Evolutionary conservation across 257 asterid species (phyloP).

Genomic region (Paulownia fortunei): DNA sequence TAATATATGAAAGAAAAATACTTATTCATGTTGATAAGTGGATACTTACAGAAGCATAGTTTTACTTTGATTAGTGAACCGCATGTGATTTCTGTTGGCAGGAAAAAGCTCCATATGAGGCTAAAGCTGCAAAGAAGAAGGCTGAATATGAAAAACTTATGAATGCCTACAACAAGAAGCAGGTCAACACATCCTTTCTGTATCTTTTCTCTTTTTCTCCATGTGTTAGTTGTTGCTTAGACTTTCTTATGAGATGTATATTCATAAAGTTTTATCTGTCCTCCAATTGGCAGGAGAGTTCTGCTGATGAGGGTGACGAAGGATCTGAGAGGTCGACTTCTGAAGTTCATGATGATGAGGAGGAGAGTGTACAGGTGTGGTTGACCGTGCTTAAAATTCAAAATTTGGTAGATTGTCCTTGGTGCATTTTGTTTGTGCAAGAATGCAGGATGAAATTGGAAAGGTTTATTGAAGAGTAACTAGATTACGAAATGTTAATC

Average conservation of each 20-base stretch:
- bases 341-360: constrained; percentile 69
- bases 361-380: constrained; percentile 74
- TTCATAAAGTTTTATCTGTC: neutral
- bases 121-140: constrained; percentile 92
- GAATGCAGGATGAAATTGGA: neutral
- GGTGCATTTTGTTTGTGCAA: neutral
- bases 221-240: neutral
- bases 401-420: neutral
- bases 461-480: too few relatives aligned
- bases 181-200: constrained; percentile 43
- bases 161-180: constrained; percentile 87
- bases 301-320: constrained; percentile 84
- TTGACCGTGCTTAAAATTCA: neutral
- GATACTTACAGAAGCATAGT: neutral
- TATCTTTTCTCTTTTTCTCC: neutral
- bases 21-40: constrained; percentile 14
- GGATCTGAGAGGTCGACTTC: constrained; percentile 79
- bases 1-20: too few relatives aligned
- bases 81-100: constrained; percentile 34
- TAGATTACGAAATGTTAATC: neutral
- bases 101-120: constrained; percentile 98
- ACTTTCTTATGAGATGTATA: neutral
- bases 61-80: neutral
- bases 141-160: constrained; percentile 77
- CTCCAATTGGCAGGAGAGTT: constrained; percentile 65